These are phyloP conservation scores for Termitomyces eurrhizus DNA, from an alignment of 768 basidiomycete species.

Conservation along the genomic window DNA sequence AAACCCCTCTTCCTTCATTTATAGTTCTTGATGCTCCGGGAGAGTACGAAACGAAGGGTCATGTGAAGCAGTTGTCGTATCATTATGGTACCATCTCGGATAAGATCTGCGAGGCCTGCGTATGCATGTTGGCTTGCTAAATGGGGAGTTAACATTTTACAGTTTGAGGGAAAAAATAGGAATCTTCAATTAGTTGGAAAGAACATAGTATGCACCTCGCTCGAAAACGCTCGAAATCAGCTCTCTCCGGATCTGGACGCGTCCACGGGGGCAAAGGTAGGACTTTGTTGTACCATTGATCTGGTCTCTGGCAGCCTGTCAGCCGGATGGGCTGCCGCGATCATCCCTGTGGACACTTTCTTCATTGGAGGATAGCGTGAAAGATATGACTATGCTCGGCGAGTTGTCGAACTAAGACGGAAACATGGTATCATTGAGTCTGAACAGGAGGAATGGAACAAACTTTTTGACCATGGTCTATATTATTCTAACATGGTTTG, in stretches of 20 bases:
- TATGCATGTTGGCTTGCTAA: constrained; percentile 82
- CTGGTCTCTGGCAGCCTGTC: constrained; percentile 75
- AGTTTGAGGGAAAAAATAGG: constrained; percentile 45
- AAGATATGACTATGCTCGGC: constrained; percentile 73
- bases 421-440: constrained; percentile 45
- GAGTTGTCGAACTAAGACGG: constrained; percentile 72
- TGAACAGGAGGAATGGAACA: constrained; percentile 69
- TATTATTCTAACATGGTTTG: constrained; percentile 86
- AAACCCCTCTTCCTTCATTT: background rate
- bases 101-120: constrained; percentile 88
- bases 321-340: constrained; percentile 68
- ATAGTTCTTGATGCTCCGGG: constrained; percentile 14
- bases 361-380: constrained; percentile 78
- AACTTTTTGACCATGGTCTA: constrained; percentile 72
- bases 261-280: background rate
- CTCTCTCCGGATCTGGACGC: constrained; percentile 14
- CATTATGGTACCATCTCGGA: constrained; percentile 87
- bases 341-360: constrained; percentile 74
- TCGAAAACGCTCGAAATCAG: constrained; percentile 19
- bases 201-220: constrained; percentile 2
- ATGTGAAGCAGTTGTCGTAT: constrained; percentile 37
- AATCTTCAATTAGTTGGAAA: constrained; percentile 7
- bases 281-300: constrained; percentile 43
- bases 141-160: constrained; percentile 82
- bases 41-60: constrained; percentile 15